These are phyloP conservation scores for Ricinus communis DNA, from an alignment of 345 rosid species.

Conservation along the genomic window DNA sequence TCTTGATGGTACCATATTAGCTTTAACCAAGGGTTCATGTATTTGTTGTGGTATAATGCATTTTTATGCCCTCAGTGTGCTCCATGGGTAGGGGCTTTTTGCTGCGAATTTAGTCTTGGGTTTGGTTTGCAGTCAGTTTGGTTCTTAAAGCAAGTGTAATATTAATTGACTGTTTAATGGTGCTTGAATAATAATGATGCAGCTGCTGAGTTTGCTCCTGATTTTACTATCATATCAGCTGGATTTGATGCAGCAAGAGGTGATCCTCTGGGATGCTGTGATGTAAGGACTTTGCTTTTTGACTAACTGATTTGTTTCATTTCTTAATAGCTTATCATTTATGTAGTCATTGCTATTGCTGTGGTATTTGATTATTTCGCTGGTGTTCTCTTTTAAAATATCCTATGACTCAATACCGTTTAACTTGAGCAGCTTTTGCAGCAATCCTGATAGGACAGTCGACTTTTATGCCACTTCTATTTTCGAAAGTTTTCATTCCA, in stretches of 20 bases:
- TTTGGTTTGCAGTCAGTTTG: not conserved
- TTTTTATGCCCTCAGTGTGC: too few species aligned
- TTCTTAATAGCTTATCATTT: not conserved
- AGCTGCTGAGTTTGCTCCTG: slow-evolving; percentile 89
- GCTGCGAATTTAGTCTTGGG: not conserved
- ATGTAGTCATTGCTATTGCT: not conserved
- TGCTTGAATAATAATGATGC: slow-evolving; percentile 32
- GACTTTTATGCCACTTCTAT: not conserved
- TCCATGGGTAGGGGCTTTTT: too few species aligned
- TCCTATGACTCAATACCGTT: not conserved
- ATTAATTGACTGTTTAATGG: slow-evolving; percentile 7
- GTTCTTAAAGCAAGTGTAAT: slow-evolving; percentile 2
- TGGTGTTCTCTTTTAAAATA: not conserved
- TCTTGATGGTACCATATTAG: not conserved
- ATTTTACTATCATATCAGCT: slow-evolving; percentile 90
- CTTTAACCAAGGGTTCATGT: too few species aligned
- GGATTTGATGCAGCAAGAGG: slow-evolving; percentile 99
- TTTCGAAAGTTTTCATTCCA: not conserved
- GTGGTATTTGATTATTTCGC: not conserved
- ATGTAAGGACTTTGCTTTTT: slow-evolving; percentile 51
- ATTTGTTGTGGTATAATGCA: not conserved
- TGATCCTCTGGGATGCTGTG: slow-evolving; percentile 96
- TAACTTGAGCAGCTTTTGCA: not conserved
- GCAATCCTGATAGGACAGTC: not conserved
- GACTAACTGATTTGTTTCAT: not conserved